A percentile compares a stretch with the other conserved stretches of the same genome.
phyloP scores from a whole-genome alignment of 768 basidiomycete species.

The Russula compacta region DNA sequence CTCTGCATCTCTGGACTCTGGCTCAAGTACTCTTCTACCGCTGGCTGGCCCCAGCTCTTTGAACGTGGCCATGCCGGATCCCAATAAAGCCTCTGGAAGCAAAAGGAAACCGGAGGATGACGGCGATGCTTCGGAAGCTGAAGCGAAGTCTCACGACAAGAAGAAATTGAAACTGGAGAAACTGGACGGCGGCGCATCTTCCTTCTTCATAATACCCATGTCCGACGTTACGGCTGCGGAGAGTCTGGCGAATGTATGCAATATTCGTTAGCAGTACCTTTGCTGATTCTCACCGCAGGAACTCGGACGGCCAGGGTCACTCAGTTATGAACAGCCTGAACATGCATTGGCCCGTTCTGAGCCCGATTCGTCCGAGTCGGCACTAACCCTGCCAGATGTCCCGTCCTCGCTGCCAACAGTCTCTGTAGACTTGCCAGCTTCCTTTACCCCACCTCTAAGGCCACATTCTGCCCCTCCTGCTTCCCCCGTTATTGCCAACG shows the following conservation, averaged over 20 bases:
- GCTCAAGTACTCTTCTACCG: background rate
- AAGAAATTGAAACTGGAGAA: background rate
- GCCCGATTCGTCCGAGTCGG: background rate
- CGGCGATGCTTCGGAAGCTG: background rate
- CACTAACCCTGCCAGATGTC: background rate
- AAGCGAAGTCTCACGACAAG: background rate
- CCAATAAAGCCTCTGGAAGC: background rate
- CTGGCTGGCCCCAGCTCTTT: background rate
- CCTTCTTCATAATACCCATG: background rate
- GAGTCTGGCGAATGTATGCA: background rate
- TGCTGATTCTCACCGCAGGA: background rate
- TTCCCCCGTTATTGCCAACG: background rate
- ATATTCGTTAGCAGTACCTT: too few species aligned
- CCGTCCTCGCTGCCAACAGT: background rate
- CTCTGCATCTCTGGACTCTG: background rate
- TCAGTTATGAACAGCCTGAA: background rate
- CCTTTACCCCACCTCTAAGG: background rate
- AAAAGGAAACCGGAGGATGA: constrained; percentile 8
- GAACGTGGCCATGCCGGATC: background rate
- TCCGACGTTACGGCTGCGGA: background rate
- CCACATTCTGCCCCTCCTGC: constrained; percentile 7
- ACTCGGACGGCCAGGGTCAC: background rate
- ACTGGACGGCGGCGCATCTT: background rate
- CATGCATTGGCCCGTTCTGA: background rate
- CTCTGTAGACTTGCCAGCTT: background rate